phyloP scores from a whole-genome alignment of 129 eudicot genomes.

The Kitagawia praeruptora region DNA sequence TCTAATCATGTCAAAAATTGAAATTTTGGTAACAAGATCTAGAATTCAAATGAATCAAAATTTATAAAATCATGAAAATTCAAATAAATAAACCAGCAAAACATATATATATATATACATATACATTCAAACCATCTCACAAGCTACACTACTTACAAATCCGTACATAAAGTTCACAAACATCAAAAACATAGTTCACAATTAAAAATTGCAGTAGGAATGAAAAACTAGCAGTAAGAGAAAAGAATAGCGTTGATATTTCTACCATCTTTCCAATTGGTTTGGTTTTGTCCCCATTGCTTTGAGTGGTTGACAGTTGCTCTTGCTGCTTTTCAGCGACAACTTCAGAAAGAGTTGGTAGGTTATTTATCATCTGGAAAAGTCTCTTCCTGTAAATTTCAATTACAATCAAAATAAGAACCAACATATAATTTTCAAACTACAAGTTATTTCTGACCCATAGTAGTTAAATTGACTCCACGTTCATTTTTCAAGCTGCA shows the following conservation, averaged over 20 bases:
- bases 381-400: constrained; percentile 50
- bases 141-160: no score
- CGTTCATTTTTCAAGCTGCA: neutral
- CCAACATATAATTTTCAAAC: neutral
- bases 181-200: no score
- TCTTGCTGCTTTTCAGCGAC: constrained; percentile 37
- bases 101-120: no score
- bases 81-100: no score
- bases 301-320: constrained; percentile 28
- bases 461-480: neutral
- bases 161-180: no score
- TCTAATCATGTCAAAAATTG: no score
- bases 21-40: no score
- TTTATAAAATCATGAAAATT: no score
- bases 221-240: neutral
- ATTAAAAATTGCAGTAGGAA: neutral
- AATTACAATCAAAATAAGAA: constrained; percentile 9
- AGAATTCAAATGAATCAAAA: no score
- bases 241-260: neutral
- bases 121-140: no score
- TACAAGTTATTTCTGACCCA: neutral
- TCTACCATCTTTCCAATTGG: constrained; percentile 38
- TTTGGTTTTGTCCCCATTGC: constrained; percentile 45
- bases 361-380: constrained; percentile 63
- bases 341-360: constrained; percentile 59